Evolutionary conservation across 2,329 filamentous ascomycete genomes (phyloP), one percentile per base, ranked within the genome.

Genomic region (Arthrobotrys sinensis): DNA sequence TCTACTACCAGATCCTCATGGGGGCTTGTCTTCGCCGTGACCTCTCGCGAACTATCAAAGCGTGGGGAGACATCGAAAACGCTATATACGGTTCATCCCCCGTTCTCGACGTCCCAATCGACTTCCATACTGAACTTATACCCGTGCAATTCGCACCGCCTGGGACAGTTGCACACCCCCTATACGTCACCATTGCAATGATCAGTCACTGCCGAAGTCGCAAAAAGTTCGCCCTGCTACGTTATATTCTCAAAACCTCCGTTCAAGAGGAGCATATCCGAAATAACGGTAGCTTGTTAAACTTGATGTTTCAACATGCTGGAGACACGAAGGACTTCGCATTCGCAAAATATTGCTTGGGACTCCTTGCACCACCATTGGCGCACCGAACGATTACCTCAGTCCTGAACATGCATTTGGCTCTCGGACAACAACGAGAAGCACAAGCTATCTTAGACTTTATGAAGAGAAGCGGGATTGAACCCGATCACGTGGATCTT

Each of bases 401-500:
- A 0, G 67, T 78, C 4, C 28, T 78, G 24, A 66, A 78, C 40
- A 66, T 78, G 67, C 75, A 78, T 57, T 50, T 78, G 10, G 24
- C 52, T 19, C 53, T 78, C 0, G 63, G 46, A n/a, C 75, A 78
- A 28, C 50, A 71, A 24, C 46, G 36, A 3, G 75, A 78, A 50
- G 75, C 75, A 3, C 75, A 78, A 21, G 67, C 75, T 6, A 72
- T 78, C 43, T 48, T 78, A n/a, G 75, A 78, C 55, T 78, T 78
- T 36, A 78, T 78, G 75, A 78, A 78, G 40, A 57, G 75, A 14
- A 55, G 46, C n/a, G 75, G 67, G 3, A 71, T 78, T 2, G 40
- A 66, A n/a, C 62, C 75, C 1, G 75, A 78, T 57, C 67, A 66
- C 7, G 67, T 78, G 34, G 67, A 71, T 45, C 38, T 78, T 32